Base-by-base conservation (phyloP, 345 rosid species). In the Citrus hindsii region DNA sequence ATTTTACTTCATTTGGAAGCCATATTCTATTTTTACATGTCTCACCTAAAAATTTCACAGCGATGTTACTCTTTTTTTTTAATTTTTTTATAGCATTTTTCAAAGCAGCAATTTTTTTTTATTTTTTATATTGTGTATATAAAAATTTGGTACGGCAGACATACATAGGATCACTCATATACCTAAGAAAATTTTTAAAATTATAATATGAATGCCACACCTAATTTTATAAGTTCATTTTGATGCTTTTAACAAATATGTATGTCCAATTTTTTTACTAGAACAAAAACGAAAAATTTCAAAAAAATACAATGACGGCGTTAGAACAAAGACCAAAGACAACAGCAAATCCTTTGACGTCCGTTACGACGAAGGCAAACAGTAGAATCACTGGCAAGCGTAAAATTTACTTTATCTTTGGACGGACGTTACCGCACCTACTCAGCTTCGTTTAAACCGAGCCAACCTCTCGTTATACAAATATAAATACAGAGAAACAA, bases 381-480 rank as follows among this genome's bases (percentile, higher is more conserved):
- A 9, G 27, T 35, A 2, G 28, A 27, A 35, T 24, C 24, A 27
- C 25, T n/a, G 76, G 8, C 75, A 72, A 59, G 24, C 33, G 67
- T 75, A 46, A 64, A 5, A 63, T 28, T 63, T 1, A 48, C 78
- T 59, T 64, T 48, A 46, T 12, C 70, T 28, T 64, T 75, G 30
- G 42, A 75, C 69, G 78, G 78, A 75, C 78, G 78, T 64, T 63
- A 63, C 61, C 32, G 70, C 48, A 27, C 61, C 42, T 21, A 63
- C 33, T n/a, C 40, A 64, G 61, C 77, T 63, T 75, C 60, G 60
- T 25, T 63, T 40, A 19, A 62, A 63, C 77, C 69, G 69, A 42
- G 32, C 69, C 65, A 75, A 10, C 69, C 51, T 53, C 63, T 33
- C 13, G 1, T 13, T 0, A 28, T 48, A 28, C 33, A 55, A 21